A percentile compares a stretch with the other conserved stretches of the same genome.
Conservation (phyloP, 106 monocot genomes). For the Xerophyta viscosa region DNA sequence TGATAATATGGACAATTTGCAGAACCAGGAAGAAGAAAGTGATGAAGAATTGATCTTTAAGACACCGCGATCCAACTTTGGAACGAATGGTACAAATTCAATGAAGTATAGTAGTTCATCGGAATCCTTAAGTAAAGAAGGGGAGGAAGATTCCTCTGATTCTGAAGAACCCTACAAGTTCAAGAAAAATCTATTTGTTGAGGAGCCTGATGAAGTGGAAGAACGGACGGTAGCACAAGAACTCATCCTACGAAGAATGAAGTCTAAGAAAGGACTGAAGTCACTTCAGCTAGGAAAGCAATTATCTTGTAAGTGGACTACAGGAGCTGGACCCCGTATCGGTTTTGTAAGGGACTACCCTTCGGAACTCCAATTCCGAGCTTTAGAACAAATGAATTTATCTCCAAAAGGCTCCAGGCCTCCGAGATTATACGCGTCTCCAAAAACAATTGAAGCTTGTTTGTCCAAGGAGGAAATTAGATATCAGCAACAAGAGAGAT, state of each 20-base stretch:
- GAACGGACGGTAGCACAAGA: conserved; percentile 23
- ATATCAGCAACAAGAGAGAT: background rate
- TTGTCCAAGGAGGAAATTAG: background rate
- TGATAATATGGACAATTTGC: background rate
- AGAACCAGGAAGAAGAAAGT: conserved; percentile 7
- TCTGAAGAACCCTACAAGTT: conserved; percentile 4
- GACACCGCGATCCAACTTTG: too few relatives aligned
- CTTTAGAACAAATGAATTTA: conserved; percentile 44
- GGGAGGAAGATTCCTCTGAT: conserved; percentile 2
- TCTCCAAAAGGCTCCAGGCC: conserved; percentile 30
- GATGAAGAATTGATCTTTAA: background rate
- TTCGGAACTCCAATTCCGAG: conserved; percentile 47
- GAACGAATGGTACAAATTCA: background rate
- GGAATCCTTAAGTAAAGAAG: background rate
- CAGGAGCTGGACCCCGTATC: conserved; percentile 76
- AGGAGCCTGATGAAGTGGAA: conserved; percentile 15
- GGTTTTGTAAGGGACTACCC: conserved; percentile 72
- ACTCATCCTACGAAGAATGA: conserved; percentile 49
- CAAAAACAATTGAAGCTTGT: background rate
- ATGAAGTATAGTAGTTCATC: too few relatives aligned
- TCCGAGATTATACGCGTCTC: conserved; percentile 9
- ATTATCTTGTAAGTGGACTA: conserved; percentile 63
- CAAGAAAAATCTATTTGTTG: conserved; percentile 43
- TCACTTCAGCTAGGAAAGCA: conserved; percentile 63
- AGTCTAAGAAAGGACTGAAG: conserved; percentile 34